Base-by-base conservation (phyloP, 139 green algal genomes). In the Mesotaenium endlicherianum region DNA sequence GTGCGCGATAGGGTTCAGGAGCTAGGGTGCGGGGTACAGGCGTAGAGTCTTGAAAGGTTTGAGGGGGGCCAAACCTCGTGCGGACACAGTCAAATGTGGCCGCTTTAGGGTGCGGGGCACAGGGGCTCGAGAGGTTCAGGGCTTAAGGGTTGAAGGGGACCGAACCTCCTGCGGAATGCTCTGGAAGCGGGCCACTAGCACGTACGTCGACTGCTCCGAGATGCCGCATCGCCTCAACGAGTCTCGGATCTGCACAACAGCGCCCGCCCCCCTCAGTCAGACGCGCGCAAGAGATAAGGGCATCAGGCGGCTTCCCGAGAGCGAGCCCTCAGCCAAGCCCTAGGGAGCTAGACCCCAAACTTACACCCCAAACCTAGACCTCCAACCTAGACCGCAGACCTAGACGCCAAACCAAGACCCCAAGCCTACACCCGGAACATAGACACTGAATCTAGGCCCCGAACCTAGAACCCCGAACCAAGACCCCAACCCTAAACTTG, bases 151-250 rank as follows among this genome's bases (percentile, higher is more conserved):
- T 11, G 6, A 82, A n/a, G n/a, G n/a, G n/a, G n/a, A n/a, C n/a
- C 70, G 4, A 47, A 84, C 80, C 31, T 84, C 70, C 0, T 30
- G 71, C 34, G 17, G 8, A 2, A 70, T 44, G 4, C 26, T 36
- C 2, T 86, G 71, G 38, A 71, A 84, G 0, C 70, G 17, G 0
- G 70, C 36, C 14, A 75, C 80, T 20, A 86, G 49, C 8, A 84
- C 3, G 5, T 85, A 5, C 1, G 80, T 39, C 26, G 70, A 75
- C 42, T 36, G 36, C 0, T 20, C 42, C 17, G 45, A 34, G 34
- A 84, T 69, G 49, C 80, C 80, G 47, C 64, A 83, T 26, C 64
- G 60, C 78, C 70, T 43, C 30, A 85, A 26, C 5, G 75, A 82
- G 5, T 82, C 75, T 5, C 38, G 42, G 16, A 82, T 82, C 75